phyloP scores from a whole-genome alignment of 768 basidiomycete genomes.

The Collybia mongolica region DNA sequence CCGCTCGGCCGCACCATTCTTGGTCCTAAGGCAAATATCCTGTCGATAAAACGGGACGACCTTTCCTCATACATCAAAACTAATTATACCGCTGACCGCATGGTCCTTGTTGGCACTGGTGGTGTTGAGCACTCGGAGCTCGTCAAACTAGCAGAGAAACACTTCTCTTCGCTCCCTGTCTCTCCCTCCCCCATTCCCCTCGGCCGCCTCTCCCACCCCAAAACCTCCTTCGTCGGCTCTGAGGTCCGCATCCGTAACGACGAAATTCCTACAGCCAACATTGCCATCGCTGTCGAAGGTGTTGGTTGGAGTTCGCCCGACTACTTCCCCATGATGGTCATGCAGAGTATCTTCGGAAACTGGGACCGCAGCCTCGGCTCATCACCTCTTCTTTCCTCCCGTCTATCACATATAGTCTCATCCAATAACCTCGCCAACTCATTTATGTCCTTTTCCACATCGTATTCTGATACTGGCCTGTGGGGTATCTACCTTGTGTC shows the following conservation, averaged over 20 bases:
- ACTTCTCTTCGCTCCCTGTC: constrained; percentile 87
- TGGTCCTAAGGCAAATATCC: constrained; percentile 93
- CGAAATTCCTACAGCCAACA: constrained; percentile 81
- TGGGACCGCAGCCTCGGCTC: constrained; percentile 98
- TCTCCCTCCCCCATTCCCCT: constrained; percentile 88
- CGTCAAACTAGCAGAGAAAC: constrained; percentile 91
- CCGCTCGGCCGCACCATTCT: constrained; percentile 96
- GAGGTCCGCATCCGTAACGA: constrained; percentile 97
- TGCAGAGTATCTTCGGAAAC: constrained; percentile 98
- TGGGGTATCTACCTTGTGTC: constrained; percentile 98
- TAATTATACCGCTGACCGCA: constrained; percentile 98
- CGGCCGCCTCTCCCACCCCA: constrained; percentile 73
- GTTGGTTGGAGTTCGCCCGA: constrained; percentile 98
- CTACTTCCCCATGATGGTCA: constrained; percentile 99
- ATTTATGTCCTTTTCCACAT: constrained; percentile 99
- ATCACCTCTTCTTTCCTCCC: constrained; percentile 84
- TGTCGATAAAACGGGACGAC: constrained; percentile 92
- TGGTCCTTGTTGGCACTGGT: constrained; percentile 97
- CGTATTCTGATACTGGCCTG: constrained; percentile 97
- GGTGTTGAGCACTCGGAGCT: constrained; percentile 91
- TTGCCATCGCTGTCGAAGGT: constrained; percentile 97
- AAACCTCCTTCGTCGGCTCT: constrained; percentile 85
- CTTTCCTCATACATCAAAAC: constrained; percentile 90
- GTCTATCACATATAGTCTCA: constrained; percentile 88
- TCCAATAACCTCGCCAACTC: constrained; percentile 96